Evolutionary conservation across 129 eudicot species (phyloP), one percentile per base, ranked within the genome.

Genomic region (Apium graveolens): DNA sequence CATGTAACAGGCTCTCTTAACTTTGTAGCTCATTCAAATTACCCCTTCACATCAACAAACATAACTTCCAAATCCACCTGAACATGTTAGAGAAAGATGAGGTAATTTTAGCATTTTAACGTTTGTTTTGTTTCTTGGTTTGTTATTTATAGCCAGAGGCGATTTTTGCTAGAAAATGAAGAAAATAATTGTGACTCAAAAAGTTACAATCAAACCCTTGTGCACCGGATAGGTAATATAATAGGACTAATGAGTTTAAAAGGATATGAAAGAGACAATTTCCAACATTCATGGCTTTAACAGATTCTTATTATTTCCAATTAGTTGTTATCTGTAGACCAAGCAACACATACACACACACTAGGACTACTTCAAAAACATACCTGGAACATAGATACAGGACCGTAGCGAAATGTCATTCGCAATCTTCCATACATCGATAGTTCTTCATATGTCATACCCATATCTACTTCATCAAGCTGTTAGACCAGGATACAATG

Each of bases 401-500:
- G 98, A 45, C 98, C 97, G 42, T 93, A 90, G 75, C 98, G 91
- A 84, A 90, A 95, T 66, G 91, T 87, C 86, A 91, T 95, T 49
- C 98, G 90, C 84, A 91, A 34, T 81, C 98, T 92, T 80, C 98
- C 98, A 74, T 90, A 95, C 10, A 90, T 92, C 32, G 97, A 95
- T 78, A 95, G 94, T 63, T 95, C 98, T 76, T 88, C 92, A 34
- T 95, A 91, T 70, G 98, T 95, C 98, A 95, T 95, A 76, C 98
- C 97, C 97, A 95, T 95, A 83, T 95, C 98, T 60, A 91, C 96
- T 83, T 91, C 98, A 80, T 95, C 98, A 79, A 91, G 96, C 98
- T 94, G 89, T 79, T 74, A 53, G 73, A 83, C 37, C 42, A 63
- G 55, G 65, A 73, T 51, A 41, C 43, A 79, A 39, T 42, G 39